Percentiles rank a stretch among this genome's conserved stretches.
phyloP scores from a whole-genome alignment of 495 filamentous ascomycete genomes.

The Annulohypoxylon moriforme region DNA sequence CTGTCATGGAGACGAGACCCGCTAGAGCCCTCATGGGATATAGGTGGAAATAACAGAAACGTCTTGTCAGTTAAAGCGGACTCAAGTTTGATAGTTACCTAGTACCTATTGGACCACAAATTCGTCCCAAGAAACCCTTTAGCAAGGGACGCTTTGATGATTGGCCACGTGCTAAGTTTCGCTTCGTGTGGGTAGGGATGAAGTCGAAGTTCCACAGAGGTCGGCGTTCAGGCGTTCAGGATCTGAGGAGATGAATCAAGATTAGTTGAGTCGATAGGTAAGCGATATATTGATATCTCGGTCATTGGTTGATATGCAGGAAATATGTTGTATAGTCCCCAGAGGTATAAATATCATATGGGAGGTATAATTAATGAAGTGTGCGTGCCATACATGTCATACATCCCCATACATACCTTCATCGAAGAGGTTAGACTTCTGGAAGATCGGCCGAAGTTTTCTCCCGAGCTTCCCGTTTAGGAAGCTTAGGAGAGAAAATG shows the following conservation, averaged over 20 bases:
- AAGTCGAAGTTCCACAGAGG: neutral
- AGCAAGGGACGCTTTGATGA: slow-evolving; percentile 8
- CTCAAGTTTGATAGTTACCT: neutral
- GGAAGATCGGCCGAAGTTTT: slow-evolving; percentile 44
- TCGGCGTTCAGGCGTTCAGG: neutral
- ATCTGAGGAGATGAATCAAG: slow-evolving; percentile 1
- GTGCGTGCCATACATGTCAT: neutral
- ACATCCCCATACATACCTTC: neutral
- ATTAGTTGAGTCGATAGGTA: slow-evolving; percentile 6
- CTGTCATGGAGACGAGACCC: slow-evolving; percentile 15
- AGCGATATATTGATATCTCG: slow-evolving; percentile 11
- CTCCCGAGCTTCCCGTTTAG: slow-evolving; percentile 41
- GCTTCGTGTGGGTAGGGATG: neutral
- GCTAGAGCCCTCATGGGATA: slow-evolving; percentile 11
- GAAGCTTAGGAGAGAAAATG: slow-evolving; percentile 32
- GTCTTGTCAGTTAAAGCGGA: slow-evolving; percentile 16
- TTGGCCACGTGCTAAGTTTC: slow-evolving; percentile 25
- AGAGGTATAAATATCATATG: slow-evolving; percentile 8
- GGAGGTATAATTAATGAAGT: slow-evolving; percentile 18
- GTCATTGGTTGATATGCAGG: neutral
- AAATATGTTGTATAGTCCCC: neutral
- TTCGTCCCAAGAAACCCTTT: slow-evolving; percentile 4
- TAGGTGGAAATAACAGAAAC: slow-evolving; percentile 11
- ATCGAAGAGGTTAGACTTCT: slow-evolving; percentile 21
- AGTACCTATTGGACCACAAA: slow-evolving; percentile 8